Percentiles rank a stretch among this genome's conserved stretches.
These are phyloP conservation scores for Scytalidium lignicola DNA, from an alignment of 2,329 filamentous ascomycete genomes.

Conservation along the genomic window DNA sequence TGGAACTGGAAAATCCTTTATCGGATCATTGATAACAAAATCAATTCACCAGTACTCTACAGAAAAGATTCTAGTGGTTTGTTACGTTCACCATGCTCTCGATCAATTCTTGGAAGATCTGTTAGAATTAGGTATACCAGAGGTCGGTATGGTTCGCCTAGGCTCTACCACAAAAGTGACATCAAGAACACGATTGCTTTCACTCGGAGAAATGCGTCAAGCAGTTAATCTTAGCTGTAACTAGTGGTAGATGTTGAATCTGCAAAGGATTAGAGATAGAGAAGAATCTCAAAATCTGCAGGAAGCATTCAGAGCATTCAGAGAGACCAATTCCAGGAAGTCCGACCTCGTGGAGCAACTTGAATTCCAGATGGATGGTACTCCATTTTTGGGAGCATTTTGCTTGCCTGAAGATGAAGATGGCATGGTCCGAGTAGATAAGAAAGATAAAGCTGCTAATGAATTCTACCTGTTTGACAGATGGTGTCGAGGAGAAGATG, in stretches of 20 bases:
- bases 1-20: slow-evolving; percentile 73
- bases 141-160: slow-evolving; percentile 50
- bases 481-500: slow-evolving; percentile 44
- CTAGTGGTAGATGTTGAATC: too few species aligned
- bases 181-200: slow-evolving; percentile 39
- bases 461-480: slow-evolving; percentile 45
- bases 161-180: slow-evolving; percentile 50
- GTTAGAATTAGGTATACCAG: slow-evolving; percentile 50
- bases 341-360: slow-evolving; percentile 35
- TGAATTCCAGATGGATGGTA: slow-evolving; percentile 47
- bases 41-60: slow-evolving; percentile 43
- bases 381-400: slow-evolving; percentile 52
- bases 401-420: slow-evolving; percentile 38
- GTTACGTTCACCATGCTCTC: slow-evolving; percentile 64
- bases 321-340: slow-evolving; percentile 9
- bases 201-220: too few species aligned
- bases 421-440: slow-evolving; percentile 43
- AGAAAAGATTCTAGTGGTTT: slow-evolving; percentile 56
- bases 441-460: slow-evolving; percentile 37
- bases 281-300: too few species aligned
- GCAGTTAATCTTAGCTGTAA: too few species aligned
- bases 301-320: too few species aligned
- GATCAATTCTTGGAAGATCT: slow-evolving; percentile 64
- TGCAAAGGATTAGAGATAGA: too few species aligned
- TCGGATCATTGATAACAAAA: slow-evolving; percentile 60